Base-by-base conservation (phyloP, 768 basidiomycete species). In the Rhodotorula graminis region DNA sequence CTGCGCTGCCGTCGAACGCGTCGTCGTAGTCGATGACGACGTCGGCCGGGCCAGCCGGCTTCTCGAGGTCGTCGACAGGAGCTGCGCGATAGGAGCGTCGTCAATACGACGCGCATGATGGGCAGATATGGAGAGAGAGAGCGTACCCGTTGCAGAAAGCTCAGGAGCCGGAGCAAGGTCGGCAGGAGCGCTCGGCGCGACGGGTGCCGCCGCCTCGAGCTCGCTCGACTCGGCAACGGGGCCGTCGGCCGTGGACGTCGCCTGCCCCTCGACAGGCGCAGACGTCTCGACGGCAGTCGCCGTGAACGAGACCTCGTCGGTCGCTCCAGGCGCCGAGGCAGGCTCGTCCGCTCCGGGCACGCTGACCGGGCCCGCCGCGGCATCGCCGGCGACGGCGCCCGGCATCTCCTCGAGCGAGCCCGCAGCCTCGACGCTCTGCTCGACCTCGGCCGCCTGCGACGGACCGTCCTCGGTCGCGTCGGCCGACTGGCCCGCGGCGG, bases 11-110 rank as follows among this genome's bases (percentile, higher is more conserved):
- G 42, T 73, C 71, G 23, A 69, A 65, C 21, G 65, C 74, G 25
- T 75, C 74, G 42, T 75, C 74, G 74, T 75, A 75, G 57, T 75
- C 74, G 50, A 75, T 75, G 53, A 71, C 70, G 67, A 75, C 70
- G 44, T 75, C 73, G 67, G 64, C 46, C 59, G 50, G 47, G 59
- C 64, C 62, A n/a, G n/a, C 42, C 29, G 66, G 31, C 6, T 60
- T 61, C 23, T 67, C 69, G 1, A 37, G 14, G 12, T 40, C 14
- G 9, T 21, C 37, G 27, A 16, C 53, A 29, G 40, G 33, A 52
- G 61, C 23, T 21, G 33, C 4, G 6, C 16, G 23, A 8, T 16
- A 29, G 15, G 53, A 33, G 29, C n/a, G n/a, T n/a, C n/a, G n/a
- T n/a, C n/a, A n/a, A n/a, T n/a, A n/a, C n/a, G n/a, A n/a, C n/a